Evolutionary conservation across 768 basidiomycete genomes (phyloP).

Genomic region (Clavulina sp.): DNA sequence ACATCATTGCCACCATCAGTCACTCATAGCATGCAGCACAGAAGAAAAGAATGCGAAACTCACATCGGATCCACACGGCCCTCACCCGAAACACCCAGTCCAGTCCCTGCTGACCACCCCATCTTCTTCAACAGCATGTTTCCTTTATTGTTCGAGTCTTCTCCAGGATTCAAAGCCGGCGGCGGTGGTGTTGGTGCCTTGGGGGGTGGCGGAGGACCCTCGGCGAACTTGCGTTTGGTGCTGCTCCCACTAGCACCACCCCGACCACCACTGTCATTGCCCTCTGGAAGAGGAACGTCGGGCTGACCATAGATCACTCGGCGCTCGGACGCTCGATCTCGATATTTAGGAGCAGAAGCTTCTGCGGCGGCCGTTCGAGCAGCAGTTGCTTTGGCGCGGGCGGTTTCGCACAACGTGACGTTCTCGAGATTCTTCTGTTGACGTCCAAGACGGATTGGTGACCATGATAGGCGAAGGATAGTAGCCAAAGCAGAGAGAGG

Average conservation of each 20-base stretch:
- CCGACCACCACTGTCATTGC: neutral
- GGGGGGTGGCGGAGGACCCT: conserved; percentile 31
- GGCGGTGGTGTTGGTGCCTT: conserved; percentile 33
- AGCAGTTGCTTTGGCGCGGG: conserved; percentile 29
- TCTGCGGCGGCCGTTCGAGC: conserved; percentile 11
- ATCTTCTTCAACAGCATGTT: conserved; percentile 92
- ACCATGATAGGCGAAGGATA: neutral
- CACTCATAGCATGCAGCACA: neutral
- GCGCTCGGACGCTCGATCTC: conserved; percentile 87
- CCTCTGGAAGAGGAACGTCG: conserved; percentile 33
- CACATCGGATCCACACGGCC: conserved; percentile 82
- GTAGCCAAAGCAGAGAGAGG: neutral
- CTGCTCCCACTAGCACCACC: neutral
- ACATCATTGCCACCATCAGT: neutral
- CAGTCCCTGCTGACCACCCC: conserved; percentile 90
- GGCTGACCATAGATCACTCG: conserved; percentile 85
- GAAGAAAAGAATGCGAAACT: conserved; percentile 17
- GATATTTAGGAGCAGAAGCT: conserved; percentile 58
- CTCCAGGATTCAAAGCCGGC: conserved; percentile 47
- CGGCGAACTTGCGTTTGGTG: conserved; percentile 32
- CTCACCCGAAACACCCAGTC: conserved; percentile 65
- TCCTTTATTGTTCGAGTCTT: conserved; percentile 76
- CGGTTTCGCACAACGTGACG: conserved; percentile 47
- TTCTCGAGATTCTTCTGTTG: conserved; percentile 76
- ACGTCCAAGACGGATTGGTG: neutral